Evolutionary conservation across 257 asterid genomes (phyloP).

Genomic region (Nicotiana paniculata): DNA sequence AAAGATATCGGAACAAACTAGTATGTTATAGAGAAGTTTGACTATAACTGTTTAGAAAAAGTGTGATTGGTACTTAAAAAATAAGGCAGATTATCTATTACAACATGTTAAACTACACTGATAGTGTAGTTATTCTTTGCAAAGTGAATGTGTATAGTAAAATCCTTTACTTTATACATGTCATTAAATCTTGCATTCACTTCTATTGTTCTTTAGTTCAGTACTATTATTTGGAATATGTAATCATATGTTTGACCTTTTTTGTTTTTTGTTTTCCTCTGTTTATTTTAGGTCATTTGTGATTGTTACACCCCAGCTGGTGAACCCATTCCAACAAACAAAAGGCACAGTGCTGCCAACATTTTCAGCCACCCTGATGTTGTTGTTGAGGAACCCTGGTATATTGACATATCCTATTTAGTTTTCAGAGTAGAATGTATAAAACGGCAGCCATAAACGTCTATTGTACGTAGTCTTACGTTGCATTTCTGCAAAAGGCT

Average conservation of each 20-base stretch:
- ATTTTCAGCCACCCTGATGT: conserved; percentile 75
- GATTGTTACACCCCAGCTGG: conserved; percentile 94
- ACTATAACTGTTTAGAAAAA: not conserved
- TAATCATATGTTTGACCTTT: not conserved
- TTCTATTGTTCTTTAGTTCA: no score
- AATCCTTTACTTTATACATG: not conserved
- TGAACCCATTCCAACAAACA: conserved; percentile 95
- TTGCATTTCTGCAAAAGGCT: no score
- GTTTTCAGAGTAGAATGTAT: not conserved
- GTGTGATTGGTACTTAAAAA: not conserved
- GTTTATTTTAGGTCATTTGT: conserved; percentile 52
- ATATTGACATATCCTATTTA: not conserved
- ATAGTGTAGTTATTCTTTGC: not conserved
- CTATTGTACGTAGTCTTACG: no score
- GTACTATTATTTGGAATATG: no score
- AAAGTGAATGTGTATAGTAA: not conserved
- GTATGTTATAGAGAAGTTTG: no score
- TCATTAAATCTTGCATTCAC: not conserved
- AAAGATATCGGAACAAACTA: no score
- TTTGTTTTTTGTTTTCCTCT: not conserved
- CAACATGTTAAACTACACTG: not conserved
- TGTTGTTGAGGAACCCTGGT: conserved; percentile 40
- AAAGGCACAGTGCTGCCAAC: conserved; percentile 81
- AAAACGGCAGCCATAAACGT: no score
- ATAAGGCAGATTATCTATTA: not conserved